A percentile compares a stretch with the other conserved stretches of the same genome.
phyloP scores from a whole-genome alignment of 345 rosid species.

The Arabidopsis suecica region DNA sequence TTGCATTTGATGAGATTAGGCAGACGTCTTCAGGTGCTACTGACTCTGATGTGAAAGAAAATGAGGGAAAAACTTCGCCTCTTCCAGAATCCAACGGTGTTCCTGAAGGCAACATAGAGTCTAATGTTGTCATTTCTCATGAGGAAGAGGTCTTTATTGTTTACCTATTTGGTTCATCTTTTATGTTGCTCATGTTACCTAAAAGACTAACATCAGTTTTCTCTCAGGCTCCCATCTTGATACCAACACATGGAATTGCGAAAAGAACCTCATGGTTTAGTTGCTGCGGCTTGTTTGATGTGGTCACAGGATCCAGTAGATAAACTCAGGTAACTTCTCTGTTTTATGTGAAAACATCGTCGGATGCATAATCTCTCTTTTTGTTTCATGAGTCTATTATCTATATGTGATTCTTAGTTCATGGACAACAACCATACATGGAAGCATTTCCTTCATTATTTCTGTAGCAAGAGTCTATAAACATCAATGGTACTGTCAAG shows the following conservation, averaged over 20 bases:
- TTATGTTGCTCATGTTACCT: background rate
- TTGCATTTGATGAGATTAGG: constrained; percentile 39
- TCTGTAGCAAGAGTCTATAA: background rate
- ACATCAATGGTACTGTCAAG: constrained; percentile 12
- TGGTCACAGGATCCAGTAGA: constrained; percentile 57
- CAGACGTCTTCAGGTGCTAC: constrained; percentile 35
- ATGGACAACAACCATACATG: background rate
- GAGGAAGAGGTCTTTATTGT: constrained; percentile 52
- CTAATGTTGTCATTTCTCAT: constrained; percentile 46
- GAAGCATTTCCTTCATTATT: background rate
- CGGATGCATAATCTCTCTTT: background rate
- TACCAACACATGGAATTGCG: constrained; percentile 51
- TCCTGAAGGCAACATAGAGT: constrained; percentile 42
- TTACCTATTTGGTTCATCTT: background rate
- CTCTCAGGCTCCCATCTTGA: constrained; percentile 57
- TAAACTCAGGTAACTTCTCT: constrained; percentile 59
- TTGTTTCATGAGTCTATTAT: constrained; percentile 5
- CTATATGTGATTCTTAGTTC: background rate
- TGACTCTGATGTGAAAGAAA: constrained; percentile 38
- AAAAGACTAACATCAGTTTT: constrained; percentile 25
- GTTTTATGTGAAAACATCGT: background rate
- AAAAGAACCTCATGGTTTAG: constrained; percentile 67
- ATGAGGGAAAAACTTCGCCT: constrained; percentile 40
- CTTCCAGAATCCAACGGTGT: constrained; percentile 45
- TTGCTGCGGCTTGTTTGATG: constrained; percentile 92